A percentile compares a stretch with the other conserved stretches of the same genome.
Conservation (phyloP, 116 monocot genomes). For the Trichopus zeylanicus region DNA sequence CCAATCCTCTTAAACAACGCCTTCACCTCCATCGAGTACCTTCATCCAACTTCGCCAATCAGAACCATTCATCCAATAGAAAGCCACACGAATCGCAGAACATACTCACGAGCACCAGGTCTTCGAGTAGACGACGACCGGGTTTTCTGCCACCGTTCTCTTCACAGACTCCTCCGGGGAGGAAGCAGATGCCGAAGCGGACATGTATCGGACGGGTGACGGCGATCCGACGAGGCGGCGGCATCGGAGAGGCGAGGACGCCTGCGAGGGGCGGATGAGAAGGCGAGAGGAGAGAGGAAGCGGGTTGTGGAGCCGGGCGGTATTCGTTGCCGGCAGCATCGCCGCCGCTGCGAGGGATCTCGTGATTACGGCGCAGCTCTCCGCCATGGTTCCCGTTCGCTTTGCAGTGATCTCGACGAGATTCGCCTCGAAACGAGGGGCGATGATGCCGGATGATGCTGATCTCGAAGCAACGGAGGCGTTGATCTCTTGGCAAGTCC, state of each 20-base stretch:
- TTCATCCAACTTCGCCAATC: conserved; percentile 12
- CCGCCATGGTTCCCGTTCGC: neutral
- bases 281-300: neutral
- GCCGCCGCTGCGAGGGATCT: neutral
- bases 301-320: neutral
- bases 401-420: too few species aligned
- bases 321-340: neutral
- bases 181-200: conserved; percentile 33
- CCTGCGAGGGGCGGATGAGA: conserved; percentile 4
- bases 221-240: neutral
- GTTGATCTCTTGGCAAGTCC: too few species aligned
- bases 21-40: conserved; percentile 96
- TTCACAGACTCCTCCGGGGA: conserved; percentile 54
- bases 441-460: too few species aligned
- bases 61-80: neutral
- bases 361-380: neutral
- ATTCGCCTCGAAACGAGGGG: too few species aligned
- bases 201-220: conserved; percentile 21
- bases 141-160: conserved; percentile 51
- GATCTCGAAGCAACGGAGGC: too few species aligned
- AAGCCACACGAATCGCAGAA: neutral
- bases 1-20: conserved; percentile 80
- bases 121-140: conserved; percentile 76
- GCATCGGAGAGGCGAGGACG: neutral
- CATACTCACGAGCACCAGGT: conserved; percentile 74